Evolutionary conservation across 148 eudicot species (phyloP).

Genomic region (Vaccinium vitisidaea): DNA sequence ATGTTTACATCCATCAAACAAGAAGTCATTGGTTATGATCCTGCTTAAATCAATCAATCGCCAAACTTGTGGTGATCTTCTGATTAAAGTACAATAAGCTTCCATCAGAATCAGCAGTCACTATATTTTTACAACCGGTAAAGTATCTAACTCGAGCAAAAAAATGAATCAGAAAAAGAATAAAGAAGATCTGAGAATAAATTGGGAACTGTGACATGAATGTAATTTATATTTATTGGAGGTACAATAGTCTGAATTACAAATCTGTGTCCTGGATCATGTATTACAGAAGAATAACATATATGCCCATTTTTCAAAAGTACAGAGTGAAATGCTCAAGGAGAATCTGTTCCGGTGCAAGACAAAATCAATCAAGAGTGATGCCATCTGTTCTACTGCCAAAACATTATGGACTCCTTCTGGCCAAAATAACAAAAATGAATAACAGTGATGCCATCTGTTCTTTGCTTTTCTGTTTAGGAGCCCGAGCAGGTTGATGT

Average conservation of each 20-base stretch:
- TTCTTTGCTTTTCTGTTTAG: not conserved
- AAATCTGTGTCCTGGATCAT: not conserved
- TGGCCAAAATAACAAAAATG: not conserved
- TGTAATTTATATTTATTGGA: not conserved
- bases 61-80: not conserved
- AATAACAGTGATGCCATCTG: not conserved
- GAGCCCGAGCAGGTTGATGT: not conserved
- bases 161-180: slow-evolving; percentile 3
- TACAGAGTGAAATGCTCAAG: not conserved
- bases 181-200: not conserved
- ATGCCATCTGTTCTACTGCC: not conserved
- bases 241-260: not conserved
- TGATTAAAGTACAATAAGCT: not conserved
- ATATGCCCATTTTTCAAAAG: not conserved
- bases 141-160: not conserved
- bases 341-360: not conserved
- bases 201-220: not conserved
- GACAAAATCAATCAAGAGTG: not conserved
- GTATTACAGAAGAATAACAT: not conserved
- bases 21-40: not conserved
- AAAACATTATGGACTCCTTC: not conserved
- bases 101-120: not conserved
- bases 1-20: not conserved
- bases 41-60: not conserved
- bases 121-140: not conserved